Percentiles rank a stretch among this genome's conserved stretches.
phyloP scores from a whole-genome alignment of 208 protist genomes.

The Vickermania spadyakhi region DNA sequence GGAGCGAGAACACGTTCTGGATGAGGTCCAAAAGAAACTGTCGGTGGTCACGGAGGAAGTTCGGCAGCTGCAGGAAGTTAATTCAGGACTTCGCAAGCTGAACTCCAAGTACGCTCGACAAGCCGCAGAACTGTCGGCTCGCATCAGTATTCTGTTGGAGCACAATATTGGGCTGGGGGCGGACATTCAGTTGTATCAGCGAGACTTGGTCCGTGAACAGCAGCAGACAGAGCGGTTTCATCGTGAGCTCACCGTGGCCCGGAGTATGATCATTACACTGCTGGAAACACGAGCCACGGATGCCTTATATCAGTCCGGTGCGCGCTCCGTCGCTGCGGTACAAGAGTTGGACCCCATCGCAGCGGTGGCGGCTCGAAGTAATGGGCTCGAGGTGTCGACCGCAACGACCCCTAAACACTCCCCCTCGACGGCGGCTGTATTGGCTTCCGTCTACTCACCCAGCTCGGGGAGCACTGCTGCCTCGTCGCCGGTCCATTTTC shows the following conservation, averaged over 20 bases:
- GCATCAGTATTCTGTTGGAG: constrained; percentile 53
- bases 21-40: constrained; percentile 45
- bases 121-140: constrained; percentile 55
- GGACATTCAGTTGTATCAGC: constrained; percentile 42
- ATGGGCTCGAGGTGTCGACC: background rate
- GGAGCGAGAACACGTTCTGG: constrained; percentile 40
- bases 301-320: background rate
- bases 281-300: constrained; percentile 23
- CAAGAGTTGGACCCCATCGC: constrained; percentile 1
- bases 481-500: background rate
- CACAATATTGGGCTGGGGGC: constrained; percentile 61
- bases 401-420: background rate
- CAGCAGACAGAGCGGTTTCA: constrained; percentile 25
- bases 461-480: background rate
- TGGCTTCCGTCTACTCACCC: background rate
- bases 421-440: background rate
- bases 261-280: constrained; percentile 39
- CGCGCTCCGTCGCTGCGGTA: background rate
- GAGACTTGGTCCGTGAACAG: constrained; percentile 29
- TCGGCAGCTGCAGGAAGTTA: constrained; percentile 14
- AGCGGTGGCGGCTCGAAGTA: background rate
- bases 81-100: constrained; percentile 14
- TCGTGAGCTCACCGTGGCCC: constrained; percentile 29
- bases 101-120: constrained; percentile 69
- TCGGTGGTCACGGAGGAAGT: constrained; percentile 22